These are phyloP conservation scores for Limonomyces culmigenus DNA, from an alignment of 1,284 basidiomycete species.

Conservation along the genomic window DNA sequence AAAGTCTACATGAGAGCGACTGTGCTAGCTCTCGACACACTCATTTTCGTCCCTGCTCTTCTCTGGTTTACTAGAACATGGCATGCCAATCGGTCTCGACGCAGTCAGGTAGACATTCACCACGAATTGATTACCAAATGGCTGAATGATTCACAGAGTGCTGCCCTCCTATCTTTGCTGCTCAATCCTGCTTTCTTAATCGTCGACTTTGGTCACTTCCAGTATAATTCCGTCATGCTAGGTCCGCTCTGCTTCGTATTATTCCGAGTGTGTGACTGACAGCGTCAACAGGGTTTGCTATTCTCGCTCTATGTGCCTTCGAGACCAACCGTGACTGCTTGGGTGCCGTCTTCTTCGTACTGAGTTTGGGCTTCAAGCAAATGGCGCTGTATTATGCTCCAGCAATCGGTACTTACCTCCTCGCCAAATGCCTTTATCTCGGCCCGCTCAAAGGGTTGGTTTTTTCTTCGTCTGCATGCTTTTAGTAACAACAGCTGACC, in stretches of 20 bases:
- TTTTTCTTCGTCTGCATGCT: not conserved
- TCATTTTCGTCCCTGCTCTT: conserved; percentile 66
- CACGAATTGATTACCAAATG: not conserved
- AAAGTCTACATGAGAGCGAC: conserved; percentile 71
- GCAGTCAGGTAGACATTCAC: conserved; percentile 42
- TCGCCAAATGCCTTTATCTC: conserved; percentile 68
- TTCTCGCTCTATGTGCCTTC: conserved; percentile 58
- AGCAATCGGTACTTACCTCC: conserved; percentile 68
- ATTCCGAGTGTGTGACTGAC: conserved; percentile 2
- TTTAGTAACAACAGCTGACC: conserved; percentile 3
- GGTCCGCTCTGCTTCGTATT: conserved; percentile 23
- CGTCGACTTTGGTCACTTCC: conserved; percentile 87
- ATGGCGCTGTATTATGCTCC: conserved; percentile 93
- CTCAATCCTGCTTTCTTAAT: conserved; percentile 75
- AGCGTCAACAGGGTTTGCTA: conserved; percentile 37
- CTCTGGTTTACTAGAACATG: conserved; percentile 43
- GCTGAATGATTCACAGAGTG: conserved; percentile 26
- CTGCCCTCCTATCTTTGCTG: conserved; percentile 56
- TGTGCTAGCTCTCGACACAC: conserved; percentile 52
- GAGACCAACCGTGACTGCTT: conserved; percentile 49
- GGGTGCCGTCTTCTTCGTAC: conserved; percentile 71
- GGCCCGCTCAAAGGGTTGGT: conserved; percentile 52
- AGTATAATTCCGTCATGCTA: conserved; percentile 85
- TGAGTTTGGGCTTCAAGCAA: conserved; percentile 84
- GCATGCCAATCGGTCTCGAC: conserved; percentile 46